Evolutionary conservation across 805 yeast genomes (phyloP).

Genomic region (Wickerhamiella slavikovae): DNA sequence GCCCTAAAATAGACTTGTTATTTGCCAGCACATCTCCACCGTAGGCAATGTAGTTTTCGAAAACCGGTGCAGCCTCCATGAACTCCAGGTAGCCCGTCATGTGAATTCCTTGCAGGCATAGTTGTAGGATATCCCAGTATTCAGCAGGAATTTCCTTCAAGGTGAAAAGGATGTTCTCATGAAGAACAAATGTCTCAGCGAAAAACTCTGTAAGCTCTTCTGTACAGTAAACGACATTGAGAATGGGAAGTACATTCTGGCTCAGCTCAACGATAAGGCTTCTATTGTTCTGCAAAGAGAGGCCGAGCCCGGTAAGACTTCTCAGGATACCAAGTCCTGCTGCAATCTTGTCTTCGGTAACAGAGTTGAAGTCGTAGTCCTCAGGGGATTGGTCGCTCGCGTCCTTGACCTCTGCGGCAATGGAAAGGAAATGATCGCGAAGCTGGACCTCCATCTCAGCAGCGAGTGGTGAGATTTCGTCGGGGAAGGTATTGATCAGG

Average conservation of each 20-base stretch:
- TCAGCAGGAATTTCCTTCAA: slow-evolving; percentile 39
- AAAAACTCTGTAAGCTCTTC: slow-evolving; percentile 53
- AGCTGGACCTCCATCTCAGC: slow-evolving; percentile 34
- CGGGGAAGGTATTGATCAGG: slow-evolving; percentile 72
- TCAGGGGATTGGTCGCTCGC: slow-evolving; percentile 22
- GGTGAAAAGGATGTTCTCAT: slow-evolving; percentile 44
- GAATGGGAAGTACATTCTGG: slow-evolving; percentile 46
- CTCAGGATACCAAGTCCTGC: slow-evolving; percentile 67
- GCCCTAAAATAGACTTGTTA: slow-evolving; percentile 13
- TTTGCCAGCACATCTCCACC: slow-evolving; percentile 31
- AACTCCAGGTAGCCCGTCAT: slow-evolving; percentile 35
- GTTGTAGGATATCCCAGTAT: slow-evolving; percentile 55
- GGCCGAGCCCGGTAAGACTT: slow-evolving; percentile 61
- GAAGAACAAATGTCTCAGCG: slow-evolving; percentile 57
- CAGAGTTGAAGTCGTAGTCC: slow-evolving; percentile 21
- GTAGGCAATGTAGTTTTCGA: slow-evolving; percentile 53
- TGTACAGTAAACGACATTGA: slow-evolving; percentile 42
- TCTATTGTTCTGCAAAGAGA: slow-evolving; percentile 64
- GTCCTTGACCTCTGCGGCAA: slow-evolving; percentile 52
- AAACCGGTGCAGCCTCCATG: slow-evolving; percentile 54
- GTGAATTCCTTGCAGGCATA: slow-evolving; percentile 22
- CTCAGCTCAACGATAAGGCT: slow-evolving; percentile 46
- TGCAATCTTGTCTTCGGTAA: slow-evolving; percentile 45
- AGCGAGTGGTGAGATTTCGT: slow-evolving; percentile 81
- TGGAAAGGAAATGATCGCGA: slow-evolving; percentile 50